Evolutionary conservation across 192 early-diverging fungal species (phyloP), one percentile per base, ranked within the genome.

Genomic region (Allomyces arbusculus): DNA sequence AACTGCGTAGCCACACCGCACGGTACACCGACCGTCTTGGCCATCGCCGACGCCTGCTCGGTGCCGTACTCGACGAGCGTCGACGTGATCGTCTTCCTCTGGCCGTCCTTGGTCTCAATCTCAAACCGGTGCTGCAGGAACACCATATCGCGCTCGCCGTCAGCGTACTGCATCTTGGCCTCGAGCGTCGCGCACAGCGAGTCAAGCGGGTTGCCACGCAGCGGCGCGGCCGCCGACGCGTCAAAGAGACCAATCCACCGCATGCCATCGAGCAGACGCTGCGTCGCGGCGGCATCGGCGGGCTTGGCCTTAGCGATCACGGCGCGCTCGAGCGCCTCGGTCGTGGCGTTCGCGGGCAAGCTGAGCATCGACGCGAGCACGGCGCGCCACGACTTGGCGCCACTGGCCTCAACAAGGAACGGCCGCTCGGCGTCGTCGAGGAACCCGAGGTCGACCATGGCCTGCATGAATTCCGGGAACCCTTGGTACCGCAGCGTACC

Each of bases 81-180:
- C 4, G 94, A 92, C 3, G 89, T 94, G 73, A 91, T 89, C 28
- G 89, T 89, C 79, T 94, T 82, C 75, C 83, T 76, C 23, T 82
- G 75, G 44, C 89, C 93, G 71, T 94, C 85, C 77, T 87, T 89
- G 72, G 84, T 79, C 77, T 95, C 92, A 45, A 95, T 80, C 71
- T 90, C 94, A 72, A 98, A 98, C 74, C 84, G 85, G 83, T 98
- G 95, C 77, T 96, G 95, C 73, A 98, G 82, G 75, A 98, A 86
- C 62, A 95, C 90, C 86, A 98, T 87, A 76, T 98, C 95, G 69
- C 94, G 85, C 76, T 98, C 95, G 55, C 84, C 84, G 67, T 82
- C 78, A 66, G 76, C 88, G 73, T 94, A 98, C 81, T 92, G 89
- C 87, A 94, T 91, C 79, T 93, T 94, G 64, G 91, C 85, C 76